These are phyloP conservation scores for Berkeleyomyces rouxiae DNA, from an alignment of 2,329 filamentous ascomycete genomes.

Conservation along the genomic window DNA sequence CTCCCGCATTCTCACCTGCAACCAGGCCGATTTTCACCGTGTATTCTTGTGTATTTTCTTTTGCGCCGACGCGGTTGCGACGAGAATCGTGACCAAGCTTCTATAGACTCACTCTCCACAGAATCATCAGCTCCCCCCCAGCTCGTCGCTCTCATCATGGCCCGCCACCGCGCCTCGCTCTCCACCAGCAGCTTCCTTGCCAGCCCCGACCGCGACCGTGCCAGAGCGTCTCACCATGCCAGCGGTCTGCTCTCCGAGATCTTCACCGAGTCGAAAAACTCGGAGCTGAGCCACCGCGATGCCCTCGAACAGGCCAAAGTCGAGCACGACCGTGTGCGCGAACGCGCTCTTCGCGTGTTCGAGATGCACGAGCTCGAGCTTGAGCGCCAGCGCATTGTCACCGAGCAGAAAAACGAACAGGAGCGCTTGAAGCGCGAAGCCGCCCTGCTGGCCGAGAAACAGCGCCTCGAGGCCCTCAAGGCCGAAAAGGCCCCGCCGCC, in stretches of 20 bases:
- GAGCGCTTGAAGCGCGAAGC: constrained; percentile 30
- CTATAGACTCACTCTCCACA: background rate
- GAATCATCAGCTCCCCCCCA: too few species aligned
- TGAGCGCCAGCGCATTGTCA: constrained; percentile 27
- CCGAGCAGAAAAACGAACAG: constrained; percentile 30
- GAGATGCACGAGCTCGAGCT: constrained; percentile 31
- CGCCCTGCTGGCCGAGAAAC: constrained; percentile 30
- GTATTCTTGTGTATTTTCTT: background rate
- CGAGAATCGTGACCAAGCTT: background rate
- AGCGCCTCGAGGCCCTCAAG: constrained; percentile 30
- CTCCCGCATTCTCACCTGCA: background rate
- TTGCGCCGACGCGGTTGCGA: background rate
- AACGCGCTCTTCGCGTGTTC: constrained; percentile 31
- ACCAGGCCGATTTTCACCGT: background rate
- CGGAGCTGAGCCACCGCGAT: constrained; percentile 44
- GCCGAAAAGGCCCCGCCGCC: constrained; percentile 29
- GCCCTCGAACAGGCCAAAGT: constrained; percentile 48
- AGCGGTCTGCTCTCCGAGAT: constrained; percentile 38
- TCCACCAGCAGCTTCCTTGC: constrained; percentile 12
- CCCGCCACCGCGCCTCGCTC: constrained; percentile 5
- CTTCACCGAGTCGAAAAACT: constrained; percentile 45
- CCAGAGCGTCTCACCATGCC: constrained; percentile 25
- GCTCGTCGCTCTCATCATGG: background rate
- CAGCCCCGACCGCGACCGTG: constrained; percentile 23
- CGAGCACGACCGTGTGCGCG: constrained; percentile 48